Conservation (phyloP, 2,329 filamentous ascomycete genomes). For the Hymenoscyphus fructigenus region DNA sequence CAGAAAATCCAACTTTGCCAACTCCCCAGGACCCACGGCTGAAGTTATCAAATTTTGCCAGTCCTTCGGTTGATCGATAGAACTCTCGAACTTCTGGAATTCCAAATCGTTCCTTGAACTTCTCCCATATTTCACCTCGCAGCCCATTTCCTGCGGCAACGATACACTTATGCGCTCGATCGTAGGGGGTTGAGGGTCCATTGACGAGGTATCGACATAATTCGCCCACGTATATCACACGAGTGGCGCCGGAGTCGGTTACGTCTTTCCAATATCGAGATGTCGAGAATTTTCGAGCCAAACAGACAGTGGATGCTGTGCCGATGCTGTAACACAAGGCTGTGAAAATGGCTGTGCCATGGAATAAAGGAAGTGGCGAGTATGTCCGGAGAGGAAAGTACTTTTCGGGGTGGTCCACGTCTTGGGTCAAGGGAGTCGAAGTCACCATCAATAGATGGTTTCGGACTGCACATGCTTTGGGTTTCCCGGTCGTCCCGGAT, state of each 20-base stretch:
- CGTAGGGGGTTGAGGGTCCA: slow-evolving; percentile 44
- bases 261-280: slow-evolving; percentile 47
- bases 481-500: slow-evolving; percentile 48
- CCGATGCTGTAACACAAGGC: slow-evolving; percentile 44
- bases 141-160: slow-evolving; percentile 49
- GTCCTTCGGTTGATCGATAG: slow-evolving; percentile 47
- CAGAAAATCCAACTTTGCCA: slow-evolving; percentile 45
- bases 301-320: slow-evolving; percentile 42
- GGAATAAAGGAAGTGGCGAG: slow-evolving; percentile 48
- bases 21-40: slow-evolving; percentile 42
- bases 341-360: slow-evolving; percentile 48
- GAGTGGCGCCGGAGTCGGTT: slow-evolving; percentile 42
- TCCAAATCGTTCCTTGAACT: slow-evolving; percentile 44
- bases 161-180: slow-evolving; percentile 44
- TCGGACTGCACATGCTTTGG: slow-evolving; percentile 45
- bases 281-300: slow-evolving; percentile 46
- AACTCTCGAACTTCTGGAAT: slow-evolving; percentile 48
- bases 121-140: slow-evolving; percentile 48
- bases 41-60: slow-evolving; percentile 46
- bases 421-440: slow-evolving; percentile 39
- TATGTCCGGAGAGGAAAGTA: slow-evolving; percentile 48
- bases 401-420: slow-evolving; percentile 40
- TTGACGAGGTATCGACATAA: slow-evolving; percentile 49
- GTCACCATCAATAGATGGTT: slow-evolving; percentile 41
- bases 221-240: slow-evolving; percentile 49